Conservation (phyloP, 2,329 filamentous ascomycete genomes). For the Penicillium sp. region DNA sequence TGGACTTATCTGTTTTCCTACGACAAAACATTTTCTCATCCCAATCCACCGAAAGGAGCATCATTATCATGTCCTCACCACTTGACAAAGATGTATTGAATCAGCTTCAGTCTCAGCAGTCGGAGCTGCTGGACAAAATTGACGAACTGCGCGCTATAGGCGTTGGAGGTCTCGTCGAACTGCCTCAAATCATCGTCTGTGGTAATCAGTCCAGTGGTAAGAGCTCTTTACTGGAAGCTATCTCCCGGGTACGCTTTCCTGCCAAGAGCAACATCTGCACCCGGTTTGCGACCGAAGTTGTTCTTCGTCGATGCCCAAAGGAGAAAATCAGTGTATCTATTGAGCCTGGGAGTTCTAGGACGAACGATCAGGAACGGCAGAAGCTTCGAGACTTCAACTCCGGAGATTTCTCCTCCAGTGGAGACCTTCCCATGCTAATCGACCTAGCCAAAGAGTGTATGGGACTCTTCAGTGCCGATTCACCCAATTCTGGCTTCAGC, state of each 20-base stretch:
- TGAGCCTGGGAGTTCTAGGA: constrained; percentile 29
- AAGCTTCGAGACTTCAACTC: constrained; percentile 9
- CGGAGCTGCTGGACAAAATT: constrained; percentile 51
- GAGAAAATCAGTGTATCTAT: constrained; percentile 47
- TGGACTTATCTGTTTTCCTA: too few relatives aligned
- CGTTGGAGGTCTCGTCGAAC: constrained; percentile 47
- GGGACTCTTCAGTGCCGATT: constrained; percentile 40
- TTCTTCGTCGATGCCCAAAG: constrained; percentile 46
- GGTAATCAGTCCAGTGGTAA: constrained; percentile 64
- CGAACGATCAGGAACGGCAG: constrained; percentile 4
- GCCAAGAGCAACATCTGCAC: constrained; percentile 58
- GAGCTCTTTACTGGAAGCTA: constrained; percentile 64
- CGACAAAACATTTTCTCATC: too few relatives aligned
- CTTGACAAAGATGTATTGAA: neutral
- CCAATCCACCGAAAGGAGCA: too few relatives aligned
- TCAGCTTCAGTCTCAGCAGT: constrained; percentile 6
- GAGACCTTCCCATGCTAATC: constrained; percentile 49
- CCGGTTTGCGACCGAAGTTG: constrained; percentile 61
- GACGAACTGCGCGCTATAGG: constrained; percentile 54
- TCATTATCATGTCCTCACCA: neutral
- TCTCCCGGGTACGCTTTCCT: constrained; percentile 61
- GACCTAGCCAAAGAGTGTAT: constrained; percentile 53
- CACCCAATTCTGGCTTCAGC: constrained; percentile 17
- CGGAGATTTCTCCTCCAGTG: constrained; percentile 15
- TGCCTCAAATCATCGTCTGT: constrained; percentile 59